phyloP scores from a whole-genome alignment of 2,329 filamentous ascomycete genomes.

The Xylaria sp. region DNA sequence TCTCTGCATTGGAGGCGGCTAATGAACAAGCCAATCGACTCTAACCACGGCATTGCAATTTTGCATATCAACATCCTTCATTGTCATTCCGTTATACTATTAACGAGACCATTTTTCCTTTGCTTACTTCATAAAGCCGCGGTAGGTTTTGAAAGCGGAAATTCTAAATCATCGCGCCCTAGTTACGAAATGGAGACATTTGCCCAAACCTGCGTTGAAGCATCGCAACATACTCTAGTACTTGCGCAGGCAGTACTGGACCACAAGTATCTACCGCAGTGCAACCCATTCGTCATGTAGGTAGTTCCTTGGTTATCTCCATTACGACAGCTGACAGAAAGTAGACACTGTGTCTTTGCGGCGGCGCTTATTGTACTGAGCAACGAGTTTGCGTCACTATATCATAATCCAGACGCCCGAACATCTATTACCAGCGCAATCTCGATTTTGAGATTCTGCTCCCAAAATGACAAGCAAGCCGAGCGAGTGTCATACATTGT shows the following conservation, averaged over 20 bases:
- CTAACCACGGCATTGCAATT: constrained; percentile 67
- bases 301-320: constrained; percentile 42
- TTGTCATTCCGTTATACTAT: constrained; percentile 70
- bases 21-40: constrained; percentile 53
- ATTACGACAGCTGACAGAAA: constrained; percentile 30
- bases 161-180: constrained; percentile 46
- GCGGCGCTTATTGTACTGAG: constrained; percentile 65
- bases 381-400: constrained; percentile 66
- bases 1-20: constrained; percentile 63
- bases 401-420: constrained; percentile 56
- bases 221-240: constrained; percentile 62
- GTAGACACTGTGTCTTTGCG: constrained; percentile 67
- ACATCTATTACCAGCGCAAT: constrained; percentile 57
- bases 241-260: constrained; percentile 59
- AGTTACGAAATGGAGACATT: constrained; percentile 57
- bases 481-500: constrained; percentile 62
- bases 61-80: constrained; percentile 72
- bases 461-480: constrained; percentile 61
- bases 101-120: constrained; percentile 73
- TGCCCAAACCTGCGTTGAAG: constrained; percentile 62
- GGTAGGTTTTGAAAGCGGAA: constrained; percentile 48
- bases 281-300: constrained; percentile 68
- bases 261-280: constrained; percentile 58
- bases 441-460: constrained; percentile 62
- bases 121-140: constrained; percentile 62